phyloP scores from a whole-genome alignment of 73 alveolate genomes.

The Blepharisma japonicum region DNA sequence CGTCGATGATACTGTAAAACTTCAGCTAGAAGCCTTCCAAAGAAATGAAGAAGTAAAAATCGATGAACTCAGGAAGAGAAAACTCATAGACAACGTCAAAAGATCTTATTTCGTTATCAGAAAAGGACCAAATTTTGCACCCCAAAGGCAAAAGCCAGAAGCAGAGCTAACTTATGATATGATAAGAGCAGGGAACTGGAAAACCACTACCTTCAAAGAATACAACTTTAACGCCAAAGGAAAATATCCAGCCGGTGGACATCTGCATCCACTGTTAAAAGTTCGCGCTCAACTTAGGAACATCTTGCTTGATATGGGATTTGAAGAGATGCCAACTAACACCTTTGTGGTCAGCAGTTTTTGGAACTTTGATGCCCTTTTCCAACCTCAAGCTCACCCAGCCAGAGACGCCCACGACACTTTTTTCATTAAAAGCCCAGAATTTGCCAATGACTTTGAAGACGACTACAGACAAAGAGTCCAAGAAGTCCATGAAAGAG shows the following conservation, averaged over 20 bases:
- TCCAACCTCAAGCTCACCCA: constrained; percentile 99
- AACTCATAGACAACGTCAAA: constrained; percentile 64
- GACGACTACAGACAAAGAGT: constrained; percentile 91
- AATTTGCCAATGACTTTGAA: constrained; percentile 66
- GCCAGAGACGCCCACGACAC: constrained; percentile 99
- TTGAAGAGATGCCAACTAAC: constrained; percentile 99
- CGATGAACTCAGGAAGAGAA: constrained; percentile 81
- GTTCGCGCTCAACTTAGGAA: constrained; percentile 97
- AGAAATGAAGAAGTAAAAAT: constrained; percentile 56
- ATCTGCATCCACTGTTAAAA: constrained; percentile 93
- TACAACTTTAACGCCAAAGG: constrained; percentile 87
- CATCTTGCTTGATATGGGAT: constrained; percentile 97
- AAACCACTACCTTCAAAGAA: constrained; percentile 67
- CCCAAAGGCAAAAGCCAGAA: constrained; percentile 72
- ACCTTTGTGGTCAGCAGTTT: constrained; percentile 97
- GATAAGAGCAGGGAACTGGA: constrained; percentile 82
- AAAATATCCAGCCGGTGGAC: constrained; percentile 78
- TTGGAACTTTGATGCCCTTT: constrained; percentile 99
- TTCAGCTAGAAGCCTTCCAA: constrained; percentile 48
- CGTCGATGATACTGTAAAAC: constrained; percentile 44
- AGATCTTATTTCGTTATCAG: constrained; percentile 55
- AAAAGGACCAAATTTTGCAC: constrained; percentile 77
- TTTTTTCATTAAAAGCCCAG: constrained; percentile 91
- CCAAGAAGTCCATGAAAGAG: constrained; percentile 95
- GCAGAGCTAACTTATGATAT: constrained; percentile 92